These are phyloP conservation scores for Saccharum spontaneum DNA, from an alignment of 176 grass and related monocot species.

Conservation along the genomic window DNA sequence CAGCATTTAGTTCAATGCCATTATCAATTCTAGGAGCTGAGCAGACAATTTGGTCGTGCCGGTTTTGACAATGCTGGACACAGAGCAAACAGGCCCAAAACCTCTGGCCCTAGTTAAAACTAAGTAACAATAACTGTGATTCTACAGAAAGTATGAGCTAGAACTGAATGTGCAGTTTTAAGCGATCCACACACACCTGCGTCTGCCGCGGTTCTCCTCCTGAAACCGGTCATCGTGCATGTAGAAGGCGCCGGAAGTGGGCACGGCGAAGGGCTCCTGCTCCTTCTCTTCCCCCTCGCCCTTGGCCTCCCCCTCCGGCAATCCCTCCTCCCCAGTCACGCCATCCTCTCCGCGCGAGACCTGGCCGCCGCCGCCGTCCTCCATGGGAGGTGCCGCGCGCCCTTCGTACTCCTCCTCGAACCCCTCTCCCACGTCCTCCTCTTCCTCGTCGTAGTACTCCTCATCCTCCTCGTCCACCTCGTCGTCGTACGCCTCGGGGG, in stretches of 20 bases:
- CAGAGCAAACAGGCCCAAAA: background rate
- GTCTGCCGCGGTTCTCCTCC: slow-evolving; percentile 67
- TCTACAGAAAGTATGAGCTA: slow-evolving; percentile 1
- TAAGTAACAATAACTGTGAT: background rate
- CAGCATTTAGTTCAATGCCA: background rate
- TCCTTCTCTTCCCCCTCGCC: slow-evolving; percentile 68
- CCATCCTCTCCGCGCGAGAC: slow-evolving; percentile 26
- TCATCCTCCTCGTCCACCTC: slow-evolving; percentile 61
- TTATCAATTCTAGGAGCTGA: background rate
- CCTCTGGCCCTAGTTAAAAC: background rate
- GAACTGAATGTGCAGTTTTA: background rate
- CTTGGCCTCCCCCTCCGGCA: slow-evolving; percentile 18
- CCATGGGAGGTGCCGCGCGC: slow-evolving; percentile 19
- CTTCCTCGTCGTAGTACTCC: slow-evolving; percentile 42
- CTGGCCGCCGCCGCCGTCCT: background rate
- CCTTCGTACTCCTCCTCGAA: slow-evolving; percentile 43
- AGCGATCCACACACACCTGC: slow-evolving; percentile 61
- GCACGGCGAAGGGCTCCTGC: slow-evolving; percentile 87
- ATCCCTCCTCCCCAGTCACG: slow-evolving; percentile 31
- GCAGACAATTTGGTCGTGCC: background rate
- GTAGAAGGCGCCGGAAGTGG: slow-evolving; percentile 90
- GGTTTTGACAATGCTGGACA: background rate
- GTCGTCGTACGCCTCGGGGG: slow-evolving; percentile 61
- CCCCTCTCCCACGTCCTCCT: slow-evolving; percentile 37
- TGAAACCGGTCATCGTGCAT: slow-evolving; percentile 99